Conservation (phyloP, 1,284 basidiomycete species). For the Pseudozyma sp. region DNA sequence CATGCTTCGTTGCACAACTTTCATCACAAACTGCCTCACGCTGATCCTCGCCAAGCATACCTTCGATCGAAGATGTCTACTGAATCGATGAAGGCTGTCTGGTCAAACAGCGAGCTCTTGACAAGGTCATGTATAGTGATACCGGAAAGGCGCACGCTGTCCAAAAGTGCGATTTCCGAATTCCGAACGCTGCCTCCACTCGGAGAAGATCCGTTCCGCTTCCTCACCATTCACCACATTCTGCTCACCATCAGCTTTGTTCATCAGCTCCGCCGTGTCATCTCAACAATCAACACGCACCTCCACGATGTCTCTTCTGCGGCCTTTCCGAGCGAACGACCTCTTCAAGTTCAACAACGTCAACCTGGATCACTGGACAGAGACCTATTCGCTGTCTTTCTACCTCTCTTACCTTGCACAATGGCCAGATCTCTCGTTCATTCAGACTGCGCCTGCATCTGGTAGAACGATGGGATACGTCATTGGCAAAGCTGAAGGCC, state of each 20-base stretch:
- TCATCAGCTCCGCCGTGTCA: not conserved
- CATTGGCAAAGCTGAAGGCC: conserved; percentile 64
- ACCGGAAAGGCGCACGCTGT: too few species aligned
- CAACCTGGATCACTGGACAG: conserved; percentile 92
- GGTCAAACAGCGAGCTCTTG: too few species aligned
- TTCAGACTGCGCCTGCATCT: conserved; percentile 77
- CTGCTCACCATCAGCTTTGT: not conserved
- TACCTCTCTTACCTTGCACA: conserved; percentile 86
- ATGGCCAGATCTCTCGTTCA: conserved; percentile 89
- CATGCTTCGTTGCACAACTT: too few species aligned
- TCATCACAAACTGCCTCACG: too few species aligned
- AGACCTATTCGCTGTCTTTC: conserved; percentile 88
- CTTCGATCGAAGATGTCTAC: too few species aligned
- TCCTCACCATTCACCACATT: not conserved
- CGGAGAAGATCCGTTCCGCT: too few species aligned
- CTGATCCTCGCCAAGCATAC: too few species aligned
- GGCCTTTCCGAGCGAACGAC: conserved; percentile 85
- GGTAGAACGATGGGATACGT: conserved; percentile 57
- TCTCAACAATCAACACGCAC: not conserved
- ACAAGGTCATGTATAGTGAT: too few species aligned
- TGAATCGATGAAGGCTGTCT: too few species aligned
- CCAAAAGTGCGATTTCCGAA: too few species aligned
- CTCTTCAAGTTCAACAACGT: conserved; percentile 93
- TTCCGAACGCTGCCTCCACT: too few species aligned
- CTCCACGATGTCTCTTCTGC: conserved; percentile 80